Evolutionary conservation across 805 yeast species (phyloP), one percentile per base, ranked within the genome.

Genomic region (Teunomyces pallodes): DNA sequence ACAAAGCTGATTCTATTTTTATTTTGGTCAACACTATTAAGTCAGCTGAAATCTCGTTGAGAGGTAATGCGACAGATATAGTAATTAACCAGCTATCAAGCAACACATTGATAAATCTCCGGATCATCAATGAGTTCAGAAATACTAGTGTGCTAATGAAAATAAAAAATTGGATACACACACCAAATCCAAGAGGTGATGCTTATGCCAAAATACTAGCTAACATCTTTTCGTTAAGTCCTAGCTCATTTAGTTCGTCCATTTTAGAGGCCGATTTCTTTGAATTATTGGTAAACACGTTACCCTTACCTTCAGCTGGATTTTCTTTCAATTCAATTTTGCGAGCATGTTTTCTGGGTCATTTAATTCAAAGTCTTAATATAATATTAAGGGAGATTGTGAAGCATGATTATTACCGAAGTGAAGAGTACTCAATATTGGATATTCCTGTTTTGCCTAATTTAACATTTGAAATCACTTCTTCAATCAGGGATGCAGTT

Each of bases 11-110:
- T 30, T 62, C 71, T 2, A 58, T 65, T 4, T 57, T 57, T 36
- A 53, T 80, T 3, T 57, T 87, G 12, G 72, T 81, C 1, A 79
- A 79, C 54, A 81, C 87, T 0, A 76, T 87, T 16, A 80, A 81
- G 46, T 79, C 87, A 2, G 64, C 80, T 6, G 96, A 89, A 56
- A 80, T 87, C 9, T 67, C 86, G 0, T 60, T 84, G 28, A 70
- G 96, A 49, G 88, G 88, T 0, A 58, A 66, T 1, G 55, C 69
- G 1, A 63, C 74, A 10, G 55, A 62, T 14, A 53, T 82, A 9
- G 59, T 86, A 0, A 66, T 82, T 2, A 72, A 74, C 36, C 90
- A 84, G 48, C 54, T 89, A 3, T 78, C 89, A 0, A 78, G 82
- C 55, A 90, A 86, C 51, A 65, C 77, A 1, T 55, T 87, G 39